These are phyloP conservation scores for Stagonosporopsis rhizophila DNA, from an alignment of 2,329 filamentous ascomycete species.

Conservation along the genomic window DNA sequence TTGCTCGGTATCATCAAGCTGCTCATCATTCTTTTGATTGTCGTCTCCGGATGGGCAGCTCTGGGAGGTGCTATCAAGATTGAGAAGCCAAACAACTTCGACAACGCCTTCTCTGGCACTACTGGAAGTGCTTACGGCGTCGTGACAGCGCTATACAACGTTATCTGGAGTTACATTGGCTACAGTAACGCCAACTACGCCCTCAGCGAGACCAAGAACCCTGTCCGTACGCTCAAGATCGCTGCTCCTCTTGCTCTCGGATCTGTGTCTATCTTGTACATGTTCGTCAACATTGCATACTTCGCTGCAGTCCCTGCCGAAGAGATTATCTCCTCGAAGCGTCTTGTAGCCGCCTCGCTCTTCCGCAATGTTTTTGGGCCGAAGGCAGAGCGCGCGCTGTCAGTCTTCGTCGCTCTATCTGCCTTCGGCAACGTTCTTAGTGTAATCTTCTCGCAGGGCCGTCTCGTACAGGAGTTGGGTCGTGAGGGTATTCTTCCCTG, in stretches of 20 bases:
- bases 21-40: conserved; percentile 69
- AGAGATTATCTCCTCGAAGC: conserved; percentile 61
- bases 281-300: conserved; percentile 72
- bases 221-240: conserved; percentile 68
- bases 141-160: conserved; percentile 74
- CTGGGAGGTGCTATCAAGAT: conserved; percentile 68
- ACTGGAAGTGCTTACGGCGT: conserved; percentile 71
- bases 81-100: conserved; percentile 66
- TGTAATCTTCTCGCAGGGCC: conserved; percentile 73
- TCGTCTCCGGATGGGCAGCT: conserved; percentile 67
- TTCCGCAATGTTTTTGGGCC: conserved; percentile 63
- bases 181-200: conserved; percentile 74
- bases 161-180: conserved; percentile 74
- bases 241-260: conserved; percentile 68
- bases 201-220: conserved; percentile 70
- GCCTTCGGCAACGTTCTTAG: conserved; percentile 72
- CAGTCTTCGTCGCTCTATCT: conserved; percentile 71
- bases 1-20: conserved; percentile 71
- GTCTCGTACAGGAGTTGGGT: conserved; percentile 70
- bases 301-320: conserved; percentile 67
- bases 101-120: conserved; percentile 69
- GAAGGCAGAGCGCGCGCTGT: conserved; percentile 64
- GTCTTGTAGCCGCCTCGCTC: conserved; percentile 64
- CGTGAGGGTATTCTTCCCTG: conserved; percentile 72
- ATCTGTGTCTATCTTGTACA: conserved; percentile 67